These are phyloP conservation scores for Xylariaceae sp. DNA, from an alignment of 2,329 filamentous ascomycete species.

Conservation along the genomic window DNA sequence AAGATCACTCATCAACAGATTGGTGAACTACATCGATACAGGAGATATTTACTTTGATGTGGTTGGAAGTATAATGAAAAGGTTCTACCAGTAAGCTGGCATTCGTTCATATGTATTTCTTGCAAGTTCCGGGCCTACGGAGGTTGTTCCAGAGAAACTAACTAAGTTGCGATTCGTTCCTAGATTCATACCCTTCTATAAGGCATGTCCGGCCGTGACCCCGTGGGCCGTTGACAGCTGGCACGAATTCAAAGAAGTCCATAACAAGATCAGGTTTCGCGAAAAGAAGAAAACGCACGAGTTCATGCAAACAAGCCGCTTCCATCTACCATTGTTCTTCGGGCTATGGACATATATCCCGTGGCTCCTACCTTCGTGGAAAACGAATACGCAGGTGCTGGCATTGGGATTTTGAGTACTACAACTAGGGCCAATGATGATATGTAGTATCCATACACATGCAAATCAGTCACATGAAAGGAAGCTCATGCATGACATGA, in stretches of 20 bases:
- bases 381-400: neutral
- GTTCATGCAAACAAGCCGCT: neutral
- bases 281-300: neutral
- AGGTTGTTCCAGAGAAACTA: neutral
- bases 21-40: conserved; percentile 6
- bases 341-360: neutral
- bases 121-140: neutral
- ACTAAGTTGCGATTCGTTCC: neutral
- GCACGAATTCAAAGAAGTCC: neutral
- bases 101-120: neutral
- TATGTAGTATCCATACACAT: too few species aligned
- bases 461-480: too few species aligned
- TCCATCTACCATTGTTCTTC: neutral
- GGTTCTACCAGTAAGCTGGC: conserved; percentile 2
- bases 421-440: too few species aligned
- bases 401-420: neutral
- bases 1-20: conserved; percentile 3
- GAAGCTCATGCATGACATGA: too few species aligned
- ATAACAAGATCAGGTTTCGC: neutral
- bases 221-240: neutral
- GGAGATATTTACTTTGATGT: conserved; percentile 9
- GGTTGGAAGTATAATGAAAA: conserved; percentile 7
- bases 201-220: neutral
- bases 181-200: neutral
- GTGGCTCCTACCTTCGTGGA: neutral